These are phyloP conservation scores for Colletotrichum sp. DNA, from an alignment of 2,329 filamentous ascomycete genomes.

Conservation along the genomic window DNA sequence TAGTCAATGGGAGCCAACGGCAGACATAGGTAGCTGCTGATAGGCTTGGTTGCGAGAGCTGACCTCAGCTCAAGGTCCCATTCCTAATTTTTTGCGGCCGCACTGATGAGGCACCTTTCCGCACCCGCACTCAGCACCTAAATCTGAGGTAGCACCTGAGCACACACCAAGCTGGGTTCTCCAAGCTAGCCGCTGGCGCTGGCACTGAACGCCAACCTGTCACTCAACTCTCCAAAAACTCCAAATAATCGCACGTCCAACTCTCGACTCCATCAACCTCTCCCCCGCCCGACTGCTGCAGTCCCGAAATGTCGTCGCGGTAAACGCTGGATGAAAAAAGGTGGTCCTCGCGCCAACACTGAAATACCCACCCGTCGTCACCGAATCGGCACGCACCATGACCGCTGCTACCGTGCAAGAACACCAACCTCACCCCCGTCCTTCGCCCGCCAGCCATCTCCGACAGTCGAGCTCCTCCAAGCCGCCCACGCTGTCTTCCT, in stretches of 20 bases:
- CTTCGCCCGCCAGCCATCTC: slow-evolving; percentile 12
- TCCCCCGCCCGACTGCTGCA: slow-evolving; percentile 4
- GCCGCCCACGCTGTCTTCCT: slow-evolving; percentile 2
- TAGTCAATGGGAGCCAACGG: not conserved
- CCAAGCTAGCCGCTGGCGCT: not conserved
- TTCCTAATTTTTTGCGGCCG: slow-evolving; percentile 13
- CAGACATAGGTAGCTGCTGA: not conserved
- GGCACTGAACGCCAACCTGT: not conserved
- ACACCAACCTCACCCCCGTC: not conserved
- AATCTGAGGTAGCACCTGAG: not conserved
- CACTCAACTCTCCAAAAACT: slow-evolving; percentile 18
- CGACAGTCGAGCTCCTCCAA: slow-evolving; percentile 17
- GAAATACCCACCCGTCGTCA: not conserved
- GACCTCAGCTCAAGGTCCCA: slow-evolving; percentile 10
- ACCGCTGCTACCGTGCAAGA: slow-evolving; percentile 16
- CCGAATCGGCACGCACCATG: slow-evolving; percentile 6
- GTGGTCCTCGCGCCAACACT: slow-evolving; percentile 8
- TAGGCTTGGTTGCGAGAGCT: slow-evolving; percentile 9
- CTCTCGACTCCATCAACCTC: not conserved
- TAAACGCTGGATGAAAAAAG: not conserved
- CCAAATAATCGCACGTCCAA: slow-evolving; percentile 16
- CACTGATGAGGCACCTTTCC: not conserved
- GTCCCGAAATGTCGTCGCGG: slow-evolving; percentile 13
- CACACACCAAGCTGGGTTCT: not conserved
- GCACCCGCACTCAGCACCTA: not conserved